Evolutionary conservation across 331 rosid genomes (phyloP).

Genomic region (Stylosanthes scabra): DNA sequence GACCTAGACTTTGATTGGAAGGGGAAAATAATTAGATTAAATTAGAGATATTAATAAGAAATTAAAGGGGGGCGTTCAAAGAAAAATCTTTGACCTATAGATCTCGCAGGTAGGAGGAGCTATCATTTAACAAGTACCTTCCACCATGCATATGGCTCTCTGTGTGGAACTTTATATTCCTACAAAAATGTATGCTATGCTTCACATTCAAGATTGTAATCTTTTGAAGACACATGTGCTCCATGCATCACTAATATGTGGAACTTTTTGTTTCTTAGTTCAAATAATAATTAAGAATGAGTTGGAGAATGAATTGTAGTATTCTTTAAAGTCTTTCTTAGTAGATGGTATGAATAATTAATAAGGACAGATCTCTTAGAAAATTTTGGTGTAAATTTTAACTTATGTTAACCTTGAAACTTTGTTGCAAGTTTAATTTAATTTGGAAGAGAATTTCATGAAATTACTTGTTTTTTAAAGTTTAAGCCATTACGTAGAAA

Average conservation of each 20-base stretch:
- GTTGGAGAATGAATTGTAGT: too few relatives aligned
- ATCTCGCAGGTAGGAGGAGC: conserved; percentile 64
- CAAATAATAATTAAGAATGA: not conserved
- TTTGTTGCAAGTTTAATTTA: too few relatives aligned
- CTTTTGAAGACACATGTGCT: conserved; percentile 46
- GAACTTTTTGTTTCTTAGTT: too few relatives aligned
- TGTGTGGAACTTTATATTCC: conserved; percentile 41
- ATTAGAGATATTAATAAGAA: not conserved
- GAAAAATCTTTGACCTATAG: conserved; percentile 79
- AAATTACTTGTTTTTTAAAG: too few relatives aligned
- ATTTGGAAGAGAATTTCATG: too few relatives aligned
- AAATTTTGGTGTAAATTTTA: too few relatives aligned
- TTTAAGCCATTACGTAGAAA: too few relatives aligned
- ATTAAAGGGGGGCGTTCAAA: conserved; percentile 54
- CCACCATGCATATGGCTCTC: conserved; percentile 49
- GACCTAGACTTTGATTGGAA: too few relatives aligned
- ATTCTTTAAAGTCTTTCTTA: too few relatives aligned
- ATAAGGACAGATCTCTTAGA: too few relatives aligned
- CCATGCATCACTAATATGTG: conserved; percentile 47
- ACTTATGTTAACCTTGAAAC: too few relatives aligned
- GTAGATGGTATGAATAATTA: too few relatives aligned
- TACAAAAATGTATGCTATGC: conserved; percentile 6
- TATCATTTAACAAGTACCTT: conserved; percentile 47
- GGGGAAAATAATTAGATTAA: conserved; percentile 32
- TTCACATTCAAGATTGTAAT: conserved; percentile 30